Evolutionary conservation across 2,329 filamentous ascomycete genomes (phyloP), one percentile per base, ranked within the genome.

Genomic region (Aspergillus brasiliensis): DNA sequence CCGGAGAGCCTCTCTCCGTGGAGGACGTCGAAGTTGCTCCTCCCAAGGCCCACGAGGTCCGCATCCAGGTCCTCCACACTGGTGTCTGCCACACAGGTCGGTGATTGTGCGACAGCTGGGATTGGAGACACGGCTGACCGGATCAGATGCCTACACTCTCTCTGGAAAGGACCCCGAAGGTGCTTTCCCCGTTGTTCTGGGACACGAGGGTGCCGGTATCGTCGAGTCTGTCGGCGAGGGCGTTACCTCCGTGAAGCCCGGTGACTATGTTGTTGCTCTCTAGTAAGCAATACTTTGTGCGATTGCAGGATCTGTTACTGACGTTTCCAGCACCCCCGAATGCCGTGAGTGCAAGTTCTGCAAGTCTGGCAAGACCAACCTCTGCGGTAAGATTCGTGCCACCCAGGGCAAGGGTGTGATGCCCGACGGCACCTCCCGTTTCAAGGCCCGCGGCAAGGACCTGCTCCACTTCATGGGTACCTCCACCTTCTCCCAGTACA

Each of bases 291-390:
- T 8, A 31, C 5, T 2, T 25, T n/a, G 0, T n/a, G 5, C 3
- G 17, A 8, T 2, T 5, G 8, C 11, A 2, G 3, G 4, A 3
- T 5, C 5, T 37, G 5, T n/a, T 7, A 55, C 72, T 64, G 48
- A 61, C 53, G 42, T 48, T 23, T 44, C n/a, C 73, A 96, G 92
- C 84, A 98, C 93, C 49, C 95, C 95, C 67, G 94, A 98, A 83
- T 98, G 95, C 83, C 84, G 87, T 69, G 94, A 98, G 80, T 99
- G 95, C 88, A 98, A 98, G 84, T 98, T 98, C 86, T 99, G 95
- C 89, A 95, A 92, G 80, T 98, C 94, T 44, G 95, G 94, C 82
- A 99, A 99, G 88, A 98, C 94, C 73, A 97, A 98, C 82, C 90
- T 98, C 60, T 98, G 94, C 82, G 95, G 95, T 78, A 98, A 98